phyloP scores from a whole-genome alignment of 2,329 filamentous ascomycete species.

The Ascochyta fabae region DNA sequence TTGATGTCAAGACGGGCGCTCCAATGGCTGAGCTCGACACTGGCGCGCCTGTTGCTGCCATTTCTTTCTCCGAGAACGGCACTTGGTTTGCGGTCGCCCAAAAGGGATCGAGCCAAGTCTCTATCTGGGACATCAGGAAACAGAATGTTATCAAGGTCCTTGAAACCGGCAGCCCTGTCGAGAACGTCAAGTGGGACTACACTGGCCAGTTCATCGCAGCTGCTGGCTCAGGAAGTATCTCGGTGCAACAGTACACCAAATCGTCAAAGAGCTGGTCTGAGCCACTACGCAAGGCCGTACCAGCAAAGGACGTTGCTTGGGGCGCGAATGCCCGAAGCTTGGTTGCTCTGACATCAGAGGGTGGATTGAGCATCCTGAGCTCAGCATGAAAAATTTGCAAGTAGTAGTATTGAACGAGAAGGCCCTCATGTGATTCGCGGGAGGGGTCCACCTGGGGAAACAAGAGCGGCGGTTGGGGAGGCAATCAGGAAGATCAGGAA shows the following conservation, averaged over 20 bases:
- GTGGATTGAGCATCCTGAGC: slow-evolving; percentile 74
- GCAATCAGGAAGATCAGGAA: background rate
- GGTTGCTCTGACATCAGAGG: slow-evolving; percentile 75
- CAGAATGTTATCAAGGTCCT: slow-evolving; percentile 82
- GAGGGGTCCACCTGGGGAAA: background rate
- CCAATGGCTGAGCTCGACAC: slow-evolving; percentile 75
- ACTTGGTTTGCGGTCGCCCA: slow-evolving; percentile 90
- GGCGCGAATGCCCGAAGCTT: slow-evolving; percentile 76
- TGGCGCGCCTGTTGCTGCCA: slow-evolving; percentile 70
- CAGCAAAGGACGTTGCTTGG: slow-evolving; percentile 78
- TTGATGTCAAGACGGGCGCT: slow-evolving; percentile 80
- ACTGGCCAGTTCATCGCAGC: slow-evolving; percentile 91
- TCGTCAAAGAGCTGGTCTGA: slow-evolving; percentile 87
- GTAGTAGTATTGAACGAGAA: background rate
- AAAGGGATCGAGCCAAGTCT: slow-evolving; percentile 77
- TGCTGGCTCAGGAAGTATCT: slow-evolving; percentile 78
- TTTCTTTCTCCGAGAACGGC: slow-evolving; percentile 94
- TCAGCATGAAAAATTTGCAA: slow-evolving; percentile 22
- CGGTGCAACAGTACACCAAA: slow-evolving; percentile 90
- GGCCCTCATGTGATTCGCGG: background rate
- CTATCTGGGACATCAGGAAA: slow-evolving; percentile 92
- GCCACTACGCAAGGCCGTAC: slow-evolving; percentile 76
- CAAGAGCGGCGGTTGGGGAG: background rate
- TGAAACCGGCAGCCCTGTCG: slow-evolving; percentile 79
- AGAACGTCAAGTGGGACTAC: slow-evolving; percentile 87